These are phyloP conservation scores for Juglanconis oblonga DNA, from an alignment of 2,329 filamentous ascomycete genomes.

Conservation along the genomic window DNA sequence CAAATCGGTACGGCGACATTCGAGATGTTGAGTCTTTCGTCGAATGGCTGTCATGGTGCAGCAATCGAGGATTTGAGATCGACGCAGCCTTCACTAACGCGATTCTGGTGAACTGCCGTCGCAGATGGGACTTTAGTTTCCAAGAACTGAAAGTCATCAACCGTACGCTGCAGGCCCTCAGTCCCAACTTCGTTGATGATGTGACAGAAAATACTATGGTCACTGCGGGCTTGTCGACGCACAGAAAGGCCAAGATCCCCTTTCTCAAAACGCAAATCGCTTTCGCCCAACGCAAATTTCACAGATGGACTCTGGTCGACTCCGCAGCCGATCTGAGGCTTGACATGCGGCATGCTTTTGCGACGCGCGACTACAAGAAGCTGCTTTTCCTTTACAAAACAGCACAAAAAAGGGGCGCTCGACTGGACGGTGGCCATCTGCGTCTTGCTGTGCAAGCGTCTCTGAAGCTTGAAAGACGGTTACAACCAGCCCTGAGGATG, in stretches of 20 bases:
- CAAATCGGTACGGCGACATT: conserved; percentile 39
- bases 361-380: conserved; percentile 4
- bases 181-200: conserved; percentile 31
- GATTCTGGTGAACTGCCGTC: conserved; percentile 35
- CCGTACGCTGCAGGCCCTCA: conserved; percentile 30
- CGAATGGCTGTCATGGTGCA: conserved; percentile 40
- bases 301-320: background rate
- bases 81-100: conserved; percentile 37
- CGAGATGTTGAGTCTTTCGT: conserved; percentile 37
- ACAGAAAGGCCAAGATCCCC: background rate
- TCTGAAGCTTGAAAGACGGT: conserved; percentile 28
- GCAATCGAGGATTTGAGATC: conserved; percentile 31
- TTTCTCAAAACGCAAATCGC: conserved; percentile 8
- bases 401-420: conserved; percentile 33
- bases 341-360: conserved; percentile 14
- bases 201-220: conserved; percentile 32
- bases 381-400: conserved; percentile 33
- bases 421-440: conserved; percentile 39
- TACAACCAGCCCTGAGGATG: conserved; percentile 34
- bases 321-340: conserved; percentile 9
- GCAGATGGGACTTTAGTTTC: conserved; percentile 36
- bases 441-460: conserved; percentile 46
- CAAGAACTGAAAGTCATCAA: conserved; percentile 33
- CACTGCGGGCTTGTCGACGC: background rate
- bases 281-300: conserved; percentile 4